phyloP scores from a whole-genome alignment of 164 flowering plant species.

The Aristolochia fimbriata region DNA sequence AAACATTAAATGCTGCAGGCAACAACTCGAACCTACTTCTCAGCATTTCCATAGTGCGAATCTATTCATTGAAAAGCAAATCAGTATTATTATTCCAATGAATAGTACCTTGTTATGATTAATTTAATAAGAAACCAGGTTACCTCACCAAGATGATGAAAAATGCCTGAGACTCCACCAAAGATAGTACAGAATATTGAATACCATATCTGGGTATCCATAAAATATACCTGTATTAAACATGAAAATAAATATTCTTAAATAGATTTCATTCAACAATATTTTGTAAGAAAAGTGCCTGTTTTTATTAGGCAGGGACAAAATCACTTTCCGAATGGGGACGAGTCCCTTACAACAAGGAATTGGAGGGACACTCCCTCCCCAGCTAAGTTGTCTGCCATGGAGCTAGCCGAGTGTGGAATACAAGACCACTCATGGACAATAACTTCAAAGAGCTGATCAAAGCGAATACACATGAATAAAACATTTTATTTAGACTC shows the following conservation, averaged over 20 bases:
- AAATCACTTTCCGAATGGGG: too few relatives aligned
- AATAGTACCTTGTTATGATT: background rate
- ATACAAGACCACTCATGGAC: too few relatives aligned
- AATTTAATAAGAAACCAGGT: background rate
- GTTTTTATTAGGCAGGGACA: too few relatives aligned
- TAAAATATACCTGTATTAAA: slow-evolving; percentile 38
- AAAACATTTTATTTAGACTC: slow-evolving; percentile 18
- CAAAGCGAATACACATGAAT: background rate
- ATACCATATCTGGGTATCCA: slow-evolving; percentile 58
- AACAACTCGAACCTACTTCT: slow-evolving; percentile 68
- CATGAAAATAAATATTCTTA: background rate
- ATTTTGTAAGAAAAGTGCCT: too few relatives aligned
- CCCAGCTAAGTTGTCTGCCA: too few relatives aligned
- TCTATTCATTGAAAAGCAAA: slow-evolving; percentile 23
- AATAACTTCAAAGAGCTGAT: too few relatives aligned
- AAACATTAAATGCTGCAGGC: slow-evolving; percentile 62
- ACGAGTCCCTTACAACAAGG: too few relatives aligned
- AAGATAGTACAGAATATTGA: slow-evolving; percentile 40
- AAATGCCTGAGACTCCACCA: slow-evolving; percentile 45
- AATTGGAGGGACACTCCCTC: too few relatives aligned
- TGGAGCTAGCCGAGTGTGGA: too few relatives aligned
- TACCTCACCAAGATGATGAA: slow-evolving; percentile 96
- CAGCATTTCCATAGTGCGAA: slow-evolving; percentile 84
- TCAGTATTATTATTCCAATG: background rate
- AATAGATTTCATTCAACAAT: too few relatives aligned